Conservation (phyloP, 257 asterid species). For the Fraxinus anomala region DNA sequence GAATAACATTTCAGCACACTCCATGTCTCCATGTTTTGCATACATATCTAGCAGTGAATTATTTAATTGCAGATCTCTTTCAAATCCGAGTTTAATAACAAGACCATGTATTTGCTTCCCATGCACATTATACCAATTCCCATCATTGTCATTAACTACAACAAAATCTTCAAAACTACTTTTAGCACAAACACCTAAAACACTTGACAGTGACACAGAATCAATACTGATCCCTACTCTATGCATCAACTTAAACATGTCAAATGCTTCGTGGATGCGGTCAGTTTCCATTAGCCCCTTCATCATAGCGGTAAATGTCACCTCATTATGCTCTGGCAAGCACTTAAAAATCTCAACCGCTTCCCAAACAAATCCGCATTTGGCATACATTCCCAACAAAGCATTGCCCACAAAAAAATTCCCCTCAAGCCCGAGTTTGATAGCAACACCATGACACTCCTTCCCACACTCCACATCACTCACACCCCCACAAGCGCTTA, state of each 20-base stretch:
- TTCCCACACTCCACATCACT: slow-evolving; percentile 50
- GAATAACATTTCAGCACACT: slow-evolving; percentile 59
- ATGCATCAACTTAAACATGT: slow-evolving; percentile 63
- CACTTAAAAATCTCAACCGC: slow-evolving; percentile 51
- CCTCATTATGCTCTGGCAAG: slow-evolving; percentile 67
- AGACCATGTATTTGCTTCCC: slow-evolving; percentile 68
- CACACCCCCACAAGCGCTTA: slow-evolving; percentile 67
- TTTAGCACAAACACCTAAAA: slow-evolving; percentile 59
- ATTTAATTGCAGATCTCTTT: slow-evolving; percentile 49
- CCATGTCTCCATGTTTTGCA: slow-evolving; percentile 59
- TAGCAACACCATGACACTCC: slow-evolving; percentile 65
- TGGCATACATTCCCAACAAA: slow-evolving; percentile 69
- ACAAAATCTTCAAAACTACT: slow-evolving; percentile 33
- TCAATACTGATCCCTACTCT: slow-evolving; percentile 45
- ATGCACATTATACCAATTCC: slow-evolving; percentile 23
- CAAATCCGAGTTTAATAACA: slow-evolving; percentile 54
- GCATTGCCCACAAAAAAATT: slow-evolving; percentile 69
- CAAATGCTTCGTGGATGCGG: slow-evolving; percentile 58
- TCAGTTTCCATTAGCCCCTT: slow-evolving; percentile 59
- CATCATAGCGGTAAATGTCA: slow-evolving; percentile 73
- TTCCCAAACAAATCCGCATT: slow-evolving; percentile 48
- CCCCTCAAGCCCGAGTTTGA: slow-evolving; percentile 55
- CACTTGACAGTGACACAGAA: slow-evolving; percentile 56
- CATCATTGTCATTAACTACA: slow-evolving; percentile 28
- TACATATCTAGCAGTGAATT: slow-evolving; percentile 76